These are phyloP conservation scores for Chenopodium formosanum DNA, from an alignment of 148 eudicot species.

Conservation along the genomic window DNA sequence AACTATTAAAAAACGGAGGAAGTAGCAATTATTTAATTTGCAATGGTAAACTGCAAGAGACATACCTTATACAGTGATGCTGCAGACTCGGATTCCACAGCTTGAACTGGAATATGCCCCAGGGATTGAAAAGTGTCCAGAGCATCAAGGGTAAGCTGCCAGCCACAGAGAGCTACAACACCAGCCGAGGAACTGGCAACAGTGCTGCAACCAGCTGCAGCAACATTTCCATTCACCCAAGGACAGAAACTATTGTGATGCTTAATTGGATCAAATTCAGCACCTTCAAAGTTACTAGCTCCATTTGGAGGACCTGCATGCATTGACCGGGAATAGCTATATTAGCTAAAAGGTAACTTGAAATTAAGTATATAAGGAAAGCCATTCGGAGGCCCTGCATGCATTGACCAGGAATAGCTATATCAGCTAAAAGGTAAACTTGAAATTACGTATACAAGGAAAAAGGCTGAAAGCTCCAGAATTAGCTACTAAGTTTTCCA, in stretches of 20 bases:
- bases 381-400: constrained; percentile 78
- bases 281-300: constrained; percentile 77
- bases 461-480: not conserved
- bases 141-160: constrained; percentile 98
- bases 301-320: constrained; percentile 83
- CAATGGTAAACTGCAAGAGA: not conserved
- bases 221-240: constrained; percentile 99
- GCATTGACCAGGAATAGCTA: constrained; percentile 13
- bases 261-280: constrained; percentile 94
- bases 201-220: constrained; percentile 80
- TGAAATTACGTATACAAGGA: not conserved
- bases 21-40: no score
- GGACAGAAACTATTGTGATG: constrained; percentile 92
- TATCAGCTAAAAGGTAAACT: not conserved
- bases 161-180: constrained; percentile 83
- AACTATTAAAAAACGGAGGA: no score
- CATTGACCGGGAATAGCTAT: constrained; percentile 10
- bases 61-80: constrained; percentile 88
- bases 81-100: constrained; percentile 94
- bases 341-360: not conserved
- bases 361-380: not conserved
- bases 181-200: constrained; percentile 69
- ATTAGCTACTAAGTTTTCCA: not conserved
- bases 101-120: constrained; percentile 77
- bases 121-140: constrained; percentile 75